Conservation (phyloP, 2,329 filamentous ascomycete genomes). For the Fusarium nygamai region DNA sequence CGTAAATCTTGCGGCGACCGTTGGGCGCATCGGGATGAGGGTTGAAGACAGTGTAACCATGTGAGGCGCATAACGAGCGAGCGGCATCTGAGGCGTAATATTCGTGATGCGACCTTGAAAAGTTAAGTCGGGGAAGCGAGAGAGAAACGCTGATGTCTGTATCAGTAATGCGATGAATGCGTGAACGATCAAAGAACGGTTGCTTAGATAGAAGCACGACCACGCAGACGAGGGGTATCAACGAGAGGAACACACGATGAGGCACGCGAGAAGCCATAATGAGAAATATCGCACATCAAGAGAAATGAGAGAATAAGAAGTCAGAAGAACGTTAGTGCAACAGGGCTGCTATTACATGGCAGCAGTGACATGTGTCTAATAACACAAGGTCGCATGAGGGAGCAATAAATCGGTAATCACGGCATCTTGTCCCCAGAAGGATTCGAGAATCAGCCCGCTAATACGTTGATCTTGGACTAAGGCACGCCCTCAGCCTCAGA, state of each 20-base stretch:
- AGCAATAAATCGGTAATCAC: conserved; percentile 2
- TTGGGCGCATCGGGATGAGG: conserved; percentile 30
- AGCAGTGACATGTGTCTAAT: not conserved
- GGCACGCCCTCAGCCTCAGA: not conserved
- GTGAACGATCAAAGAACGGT: conserved; percentile 27
- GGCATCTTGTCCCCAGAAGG: not conserved
- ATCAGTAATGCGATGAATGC: conserved; percentile 32
- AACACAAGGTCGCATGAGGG: not conserved
- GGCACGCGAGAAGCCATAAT: conserved; percentile 20
- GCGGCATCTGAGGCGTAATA: conserved; percentile 46
- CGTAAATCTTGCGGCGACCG: conserved; percentile 51
- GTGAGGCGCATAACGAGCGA: conserved; percentile 45
- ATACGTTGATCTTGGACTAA: not conserved
- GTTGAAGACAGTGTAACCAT: conserved; percentile 47
- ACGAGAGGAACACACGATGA: conserved; percentile 9
- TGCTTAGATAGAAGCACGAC: conserved; percentile 29
- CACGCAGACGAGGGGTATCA: conserved; percentile 16
- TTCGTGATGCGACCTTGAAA: conserved; percentile 32
- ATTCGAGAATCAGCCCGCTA: not conserved
- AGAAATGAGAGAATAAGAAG: not conserved
- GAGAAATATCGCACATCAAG: not conserved
- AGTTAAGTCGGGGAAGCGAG: conserved; percentile 41
- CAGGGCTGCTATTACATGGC: not conserved
- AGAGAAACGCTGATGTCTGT: conserved; percentile 35
- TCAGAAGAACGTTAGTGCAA: not conserved